Base-by-base conservation (phyloP, 208 protist genomes). In the Trypanosoma conorhini region DNA sequence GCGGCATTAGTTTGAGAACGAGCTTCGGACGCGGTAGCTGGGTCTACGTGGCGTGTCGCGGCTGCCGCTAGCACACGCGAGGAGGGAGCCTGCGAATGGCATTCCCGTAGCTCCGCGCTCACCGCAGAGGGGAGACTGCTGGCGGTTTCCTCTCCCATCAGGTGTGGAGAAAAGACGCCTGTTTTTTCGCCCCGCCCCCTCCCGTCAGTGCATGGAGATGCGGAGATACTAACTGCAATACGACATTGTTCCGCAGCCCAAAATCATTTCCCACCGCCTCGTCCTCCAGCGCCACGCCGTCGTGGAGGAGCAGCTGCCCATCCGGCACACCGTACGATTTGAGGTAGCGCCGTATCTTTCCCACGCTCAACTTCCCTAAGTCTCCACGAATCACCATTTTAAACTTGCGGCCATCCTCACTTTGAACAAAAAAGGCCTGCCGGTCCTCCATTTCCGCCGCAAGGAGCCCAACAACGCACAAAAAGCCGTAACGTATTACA, bases 381-480 rank as follows among this genome's bases (percentile, higher is more conserved):
- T 89, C 84, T 21, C 89, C 89, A 48, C 82, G 77, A 50, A 95
- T 93, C 52, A 95, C 89, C 83, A 95, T 91, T 69, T 92, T 92
- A 71, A 92, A 93, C 62, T 82, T 88, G n/a, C 86, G 80, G 3
- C 89, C 87, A 80, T 95, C 89, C 3, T 57, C 66, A 46, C 80
- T 73, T 67, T 88, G 74, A 31, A 95, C 89, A 71, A 87, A 91
- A 51, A 94, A 94, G 19, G 67, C 63, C 65, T 87, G 77, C 65
- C 88, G 89, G 22, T 89, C 85, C 17, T 87, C 82, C 72, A 70
- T 72, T 48, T 64, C 33, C 17, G 1, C 50, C 50, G 17, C 33
- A 55, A 51, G 24, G 38, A 10, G 9, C 24, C 19, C 12, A 26
- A 26, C 65, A 42, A 19, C 1, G 8, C 38, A 56, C 7, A 64